phyloP scores from a whole-genome alignment of 805 yeast genomes.

The Dipodascopsis uninucleata region DNA sequence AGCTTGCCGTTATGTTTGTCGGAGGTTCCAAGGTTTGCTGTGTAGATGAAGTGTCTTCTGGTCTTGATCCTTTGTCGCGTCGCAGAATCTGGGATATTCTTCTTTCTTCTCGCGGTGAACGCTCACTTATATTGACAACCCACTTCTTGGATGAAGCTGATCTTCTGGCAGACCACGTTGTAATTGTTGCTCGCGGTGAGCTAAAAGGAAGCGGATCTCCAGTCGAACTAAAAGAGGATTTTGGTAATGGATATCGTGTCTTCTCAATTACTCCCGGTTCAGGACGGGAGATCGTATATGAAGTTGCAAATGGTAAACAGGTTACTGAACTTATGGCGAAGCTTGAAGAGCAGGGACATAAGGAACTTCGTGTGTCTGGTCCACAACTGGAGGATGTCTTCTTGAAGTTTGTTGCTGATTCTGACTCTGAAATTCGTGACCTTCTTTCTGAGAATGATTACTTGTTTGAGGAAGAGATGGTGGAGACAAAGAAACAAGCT shows the following conservation, averaged over 20 bases:
- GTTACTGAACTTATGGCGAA: conserved; percentile 30
- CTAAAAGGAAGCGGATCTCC: conserved; percentile 36
- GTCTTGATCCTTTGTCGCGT: conserved; percentile 38
- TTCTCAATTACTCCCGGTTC: conserved; percentile 31
- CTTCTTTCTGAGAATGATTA: conserved; percentile 21
- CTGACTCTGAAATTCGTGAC: conserved; percentile 25
- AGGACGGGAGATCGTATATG: conserved; percentile 32
- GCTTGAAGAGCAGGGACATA: conserved; percentile 28
- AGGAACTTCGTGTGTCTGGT: conserved; percentile 35
- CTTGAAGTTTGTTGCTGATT: conserved; percentile 33
- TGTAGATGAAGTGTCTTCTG: conserved; percentile 40
- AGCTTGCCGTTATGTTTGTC: conserved; percentile 38
- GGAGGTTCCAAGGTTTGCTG: conserved; percentile 39
- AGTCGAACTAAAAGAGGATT: conserved; percentile 35
- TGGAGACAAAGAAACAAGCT: conserved; percentile 11
- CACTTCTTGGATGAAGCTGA: conserved; percentile 41
- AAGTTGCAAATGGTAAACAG: conserved; percentile 27
- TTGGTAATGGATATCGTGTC: conserved; percentile 37
- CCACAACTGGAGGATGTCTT: conserved; percentile 38
- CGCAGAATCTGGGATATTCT: conserved; percentile 39
- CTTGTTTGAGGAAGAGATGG: conserved; percentile 17
- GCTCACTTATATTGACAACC: conserved; percentile 36
- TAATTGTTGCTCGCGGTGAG: conserved; percentile 36
- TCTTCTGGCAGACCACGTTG: conserved; percentile 36
- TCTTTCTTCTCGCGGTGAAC: conserved; percentile 33